Evolutionary conservation across 2,329 filamentous ascomycete genomes (phyloP), one percentile per base, ranked within the genome.

Genomic region (Apiospora sp.): DNA sequence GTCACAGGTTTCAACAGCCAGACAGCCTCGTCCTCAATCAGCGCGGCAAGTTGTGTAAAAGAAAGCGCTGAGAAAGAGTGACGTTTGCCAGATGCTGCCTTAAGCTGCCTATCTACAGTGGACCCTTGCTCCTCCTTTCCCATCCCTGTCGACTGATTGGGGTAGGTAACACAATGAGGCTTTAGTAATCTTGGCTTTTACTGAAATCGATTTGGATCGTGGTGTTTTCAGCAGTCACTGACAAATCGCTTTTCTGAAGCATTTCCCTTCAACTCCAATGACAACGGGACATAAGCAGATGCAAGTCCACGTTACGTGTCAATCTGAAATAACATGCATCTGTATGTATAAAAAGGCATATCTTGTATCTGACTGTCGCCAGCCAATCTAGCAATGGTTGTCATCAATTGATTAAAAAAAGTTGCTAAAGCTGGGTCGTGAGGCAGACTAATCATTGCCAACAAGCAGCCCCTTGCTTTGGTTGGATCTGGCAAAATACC

Each of bases 81-180:
- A 64, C 58, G 58, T 64, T 64, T 41, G 58, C 58, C 19, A n/a
- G n/a, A 64, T 64, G 58, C 34, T 64, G 54, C 54, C 54, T 61
- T 61, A 30, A 61, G 54, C 54, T 61, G 58, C 58, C 58, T 64
- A 64, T 41, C 34, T 64, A 64, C 58, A 64, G 58, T 64, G 58
- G 58, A 64, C 58, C 58, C 34, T 24, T 12, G 8, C 22, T 41
- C 34, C 58, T 34, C 34, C 54, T 4, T 8, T 1, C 8, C 37
- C 19, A 64, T 64, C 58, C 58, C 58, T 64, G 58, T 37, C 19
- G 19, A 61, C 30, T 27, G 6, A 58, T 58, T 41, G 37, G 37
- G 24, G 27, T 16, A 34, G 14, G 27, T 16, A 34, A 6, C 51
- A 19, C 13, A 22, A 16, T 61, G 54, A 61, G 54, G 54, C 54